Evolutionary conservation across 192 early-diverging fungal species (phyloP), one percentile per base, ranked within the genome.

Genomic region (Backusella morwellensis): DNA sequence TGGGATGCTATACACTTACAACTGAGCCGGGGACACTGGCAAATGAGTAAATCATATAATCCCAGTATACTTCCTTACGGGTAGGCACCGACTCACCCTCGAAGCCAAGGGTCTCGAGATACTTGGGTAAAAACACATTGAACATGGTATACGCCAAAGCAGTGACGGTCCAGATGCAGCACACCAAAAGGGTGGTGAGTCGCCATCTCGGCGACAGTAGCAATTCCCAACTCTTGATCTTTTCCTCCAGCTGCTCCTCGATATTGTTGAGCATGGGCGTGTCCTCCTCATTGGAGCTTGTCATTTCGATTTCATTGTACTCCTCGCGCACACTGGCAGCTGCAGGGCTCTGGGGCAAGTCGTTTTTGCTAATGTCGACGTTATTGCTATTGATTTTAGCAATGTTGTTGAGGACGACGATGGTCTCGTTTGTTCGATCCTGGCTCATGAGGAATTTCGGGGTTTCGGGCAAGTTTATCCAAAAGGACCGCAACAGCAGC

Each of bases 71-170:
- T 17, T 87, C 85, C 12, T 82, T 78, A 59, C 89, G 68, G 0
- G 83, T 75, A 23, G 78, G 70, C 54, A 75, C 66, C 66, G 70
- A n/a, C 80, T 80, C 63, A 7, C 75, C 86, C 4, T 67, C 81
- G 32, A 80, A 79, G 0, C 85, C 89, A 70, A 85, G 86, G 4
- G 85, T 82, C 73, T 92, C 91, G 14, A 96, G 85, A 35, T 93
- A 91, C 76, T 94, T 92, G 35, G 95, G 93, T 14, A 95, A 74
- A 75, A 95, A 95, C 7, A 91, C 93, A 81, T 95, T 95, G 79
- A 97, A 95, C 87, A 94, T 95, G n/a, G 91, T 95, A 76, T 91
- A 97, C 0, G 92, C 94, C 78, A 94, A 81, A 1, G 93, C 85
- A 5, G 93, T 90, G 19, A 94, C 76, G 0, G 87, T 85, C 95